phyloP scores from a whole-genome alignment of 1,284 basidiomycete genomes.

The Marasmius fiardii region DNA sequence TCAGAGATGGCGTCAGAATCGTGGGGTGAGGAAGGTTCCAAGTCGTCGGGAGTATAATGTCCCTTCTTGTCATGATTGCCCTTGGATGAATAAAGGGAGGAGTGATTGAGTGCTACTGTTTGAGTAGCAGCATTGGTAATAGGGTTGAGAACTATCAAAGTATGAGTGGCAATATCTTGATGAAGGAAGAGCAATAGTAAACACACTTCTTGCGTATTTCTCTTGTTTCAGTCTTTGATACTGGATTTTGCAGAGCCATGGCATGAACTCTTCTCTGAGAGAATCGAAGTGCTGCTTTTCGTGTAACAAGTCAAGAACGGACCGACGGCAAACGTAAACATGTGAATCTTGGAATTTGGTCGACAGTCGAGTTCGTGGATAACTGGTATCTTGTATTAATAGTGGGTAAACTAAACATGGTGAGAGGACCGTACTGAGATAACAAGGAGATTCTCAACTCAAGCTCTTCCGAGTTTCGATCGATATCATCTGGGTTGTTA shows the following conservation, averaged over 20 bases:
- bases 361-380: conserved; percentile 72
- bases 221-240: conserved; percentile 60
- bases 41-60: conserved; percentile 7
- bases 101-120: conserved; percentile 52
- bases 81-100: conserved; percentile 40
- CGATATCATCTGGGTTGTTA: conserved; percentile 62
- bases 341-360: conserved; percentile 81
- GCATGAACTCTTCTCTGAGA: conserved; percentile 83
- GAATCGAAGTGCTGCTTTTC: conserved; percentile 72
- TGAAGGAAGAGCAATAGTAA: conserved; percentile 3
- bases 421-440: conserved; percentile 41
- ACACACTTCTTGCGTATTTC: conserved; percentile 55
- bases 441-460: conserved; percentile 73
- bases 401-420: conserved; percentile 6
- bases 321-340: conserved; percentile 81
- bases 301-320: conserved; percentile 71
- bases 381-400: conserved; percentile 39
- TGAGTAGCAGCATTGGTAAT: conserved; percentile 38
- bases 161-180: not conserved
- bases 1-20: conserved; percentile 35
- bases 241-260: conserved; percentile 85
- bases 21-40: conserved; percentile 36
- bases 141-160: conserved; percentile 37
- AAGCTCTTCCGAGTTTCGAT: conserved; percentile 68
- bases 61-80: conserved; percentile 1